Evolutionary conservation across 345 rosid species (phyloP).

Genomic region (Ailanthus altissimus): DNA sequence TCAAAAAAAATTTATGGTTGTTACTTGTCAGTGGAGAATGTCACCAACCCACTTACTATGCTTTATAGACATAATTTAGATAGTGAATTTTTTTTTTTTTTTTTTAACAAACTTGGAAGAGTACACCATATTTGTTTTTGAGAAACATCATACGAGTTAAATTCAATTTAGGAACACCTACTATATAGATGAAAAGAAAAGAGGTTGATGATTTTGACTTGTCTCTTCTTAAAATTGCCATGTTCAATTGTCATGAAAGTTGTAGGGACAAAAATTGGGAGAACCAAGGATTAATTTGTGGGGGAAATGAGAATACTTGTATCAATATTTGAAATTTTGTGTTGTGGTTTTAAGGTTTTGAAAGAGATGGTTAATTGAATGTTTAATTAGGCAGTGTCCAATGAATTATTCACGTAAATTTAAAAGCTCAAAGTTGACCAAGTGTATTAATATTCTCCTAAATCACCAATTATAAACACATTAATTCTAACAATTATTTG

Average conservation of each 20-base stretch:
- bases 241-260: background rate
- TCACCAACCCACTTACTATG: conserved; percentile 19
- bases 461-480: background rate
- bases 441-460: background rate
- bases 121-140: background rate
- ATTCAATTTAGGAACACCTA: conserved; percentile 10
- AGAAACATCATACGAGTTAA: background rate
- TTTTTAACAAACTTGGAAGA: background rate
- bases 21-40: background rate
- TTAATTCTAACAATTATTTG: background rate
- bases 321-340: background rate
- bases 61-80: background rate
- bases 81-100: background rate
- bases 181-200: background rate
- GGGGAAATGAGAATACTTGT: too few relatives aligned
- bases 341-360: background rate
- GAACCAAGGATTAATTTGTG: background rate
- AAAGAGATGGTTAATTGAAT: background rate
- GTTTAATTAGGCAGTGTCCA: background rate
- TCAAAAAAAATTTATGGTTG: background rate
- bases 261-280: background rate
- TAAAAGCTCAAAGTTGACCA: background rate
- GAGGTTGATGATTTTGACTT: background rate
- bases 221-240: background rate
- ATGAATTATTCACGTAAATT: background rate